These are phyloP conservation scores for Penicillium lividum DNA, from an alignment of 495 filamentous ascomycete species.

Conservation along the genomic window DNA sequence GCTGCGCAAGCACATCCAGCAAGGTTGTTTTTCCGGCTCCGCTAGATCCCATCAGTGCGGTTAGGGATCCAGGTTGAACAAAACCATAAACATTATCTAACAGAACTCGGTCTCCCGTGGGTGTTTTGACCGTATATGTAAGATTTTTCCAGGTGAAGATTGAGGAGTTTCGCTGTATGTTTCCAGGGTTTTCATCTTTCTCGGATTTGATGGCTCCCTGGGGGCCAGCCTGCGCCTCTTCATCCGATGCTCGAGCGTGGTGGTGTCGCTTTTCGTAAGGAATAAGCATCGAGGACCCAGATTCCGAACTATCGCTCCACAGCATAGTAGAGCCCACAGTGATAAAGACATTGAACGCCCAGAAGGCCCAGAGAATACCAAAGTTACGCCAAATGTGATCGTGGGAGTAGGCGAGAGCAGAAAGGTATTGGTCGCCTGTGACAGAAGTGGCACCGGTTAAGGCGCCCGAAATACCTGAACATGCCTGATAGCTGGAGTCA, in stretches of 20 bases:
- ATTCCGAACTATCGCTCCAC: slow-evolving; percentile 30
- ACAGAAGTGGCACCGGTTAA: slow-evolving; percentile 39
- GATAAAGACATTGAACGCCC: slow-evolving; percentile 36
- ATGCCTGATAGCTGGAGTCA: slow-evolving; percentile 42
- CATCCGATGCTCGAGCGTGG: too few relatives aligned
- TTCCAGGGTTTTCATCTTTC: slow-evolving; percentile 13
- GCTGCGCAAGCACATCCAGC: slow-evolving; percentile 54
- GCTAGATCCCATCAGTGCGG: slow-evolving; percentile 70
- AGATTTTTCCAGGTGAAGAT: slow-evolving; percentile 65
- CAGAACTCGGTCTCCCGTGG: slow-evolving; percentile 45
- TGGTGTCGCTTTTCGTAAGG: slow-evolving; percentile 32
- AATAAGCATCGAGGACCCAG: slow-evolving; percentile 33
- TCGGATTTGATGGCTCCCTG: slow-evolving; percentile 6
- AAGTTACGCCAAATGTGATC: slow-evolving; percentile 48
- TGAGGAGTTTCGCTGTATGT: slow-evolving; percentile 49
- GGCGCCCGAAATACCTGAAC: slow-evolving; percentile 53
- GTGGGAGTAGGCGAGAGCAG: slow-evolving; percentile 47
- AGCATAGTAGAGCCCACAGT: slow-evolving; percentile 25
- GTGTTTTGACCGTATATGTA: slow-evolving; percentile 52
- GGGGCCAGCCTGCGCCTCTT: too few relatives aligned
- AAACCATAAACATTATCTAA: slow-evolving; percentile 84
- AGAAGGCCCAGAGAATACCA: slow-evolving; percentile 45
- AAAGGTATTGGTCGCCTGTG: slow-evolving; percentile 50
- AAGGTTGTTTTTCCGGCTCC: slow-evolving; percentile 65
- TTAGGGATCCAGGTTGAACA: slow-evolving; percentile 82